Base-by-base conservation (phyloP, 2,329 filamentous ascomycete genomes). In the Fusarium nelsonii region DNA sequence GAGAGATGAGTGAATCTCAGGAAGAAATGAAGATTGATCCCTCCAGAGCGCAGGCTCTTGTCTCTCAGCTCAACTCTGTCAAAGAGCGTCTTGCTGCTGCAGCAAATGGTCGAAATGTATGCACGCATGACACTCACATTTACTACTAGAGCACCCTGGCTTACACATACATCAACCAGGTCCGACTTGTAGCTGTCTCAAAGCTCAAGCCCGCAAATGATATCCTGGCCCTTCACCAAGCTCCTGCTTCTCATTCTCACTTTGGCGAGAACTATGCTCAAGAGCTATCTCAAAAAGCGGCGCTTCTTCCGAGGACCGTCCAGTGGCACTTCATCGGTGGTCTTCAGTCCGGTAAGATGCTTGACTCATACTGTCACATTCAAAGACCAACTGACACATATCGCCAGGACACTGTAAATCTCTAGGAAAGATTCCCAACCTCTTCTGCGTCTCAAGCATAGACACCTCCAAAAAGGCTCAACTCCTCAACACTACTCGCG, bases 211-310 rank as follows among this genome's bases (percentile, higher is more conserved):
- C 96, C 15, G 93, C 90, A 62, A 92, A 92, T 74, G 96, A 99
- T 79, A 92, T 99, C 74, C 85, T 97, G 57, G 91, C 94, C 32
- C 87, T 99, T 1, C 91, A 97, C 81, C 84, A 87, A 73, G 80
- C 84, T 0, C 83, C 85, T 1, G 78, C 82, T 32, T 79, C 82
- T 2, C 92, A 94, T 56, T 72, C 84, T 18, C 93, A 99, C 81
- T 98, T 98, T 79, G 96, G 96, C 74, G 96, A 99, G 82, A 99
- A 99, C 84, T 99, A 99, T 82, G 86, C 91, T 6, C 92, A 95
- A 80, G 96, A 99, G 80, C 87, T 99, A 55, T 85, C 87, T 62
- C 91, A 97, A 78, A 99, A 99, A 80, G 91, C 93, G 2, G 86
- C 87, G 36, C 78, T 97, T 20, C 87, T 99, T 12, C 95, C 96